phyloP scores from a whole-genome alignment of 345 rosid genomes.

The Moricandia moricandioides region DNA sequence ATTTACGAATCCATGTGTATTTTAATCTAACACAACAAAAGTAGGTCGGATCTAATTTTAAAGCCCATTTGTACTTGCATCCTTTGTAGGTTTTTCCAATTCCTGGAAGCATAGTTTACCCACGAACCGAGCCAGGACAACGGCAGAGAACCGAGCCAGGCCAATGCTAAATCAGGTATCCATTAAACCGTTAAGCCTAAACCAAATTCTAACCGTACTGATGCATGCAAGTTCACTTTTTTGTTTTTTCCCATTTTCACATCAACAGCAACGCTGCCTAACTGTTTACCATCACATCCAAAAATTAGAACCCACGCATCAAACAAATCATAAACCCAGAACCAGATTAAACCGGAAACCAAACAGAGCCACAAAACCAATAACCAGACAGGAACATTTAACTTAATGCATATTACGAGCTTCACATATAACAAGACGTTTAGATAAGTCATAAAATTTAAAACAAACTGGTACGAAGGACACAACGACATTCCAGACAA shows the following conservation, averaged over 20 bases:
- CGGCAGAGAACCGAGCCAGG: neutral
- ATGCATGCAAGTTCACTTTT: neutral
- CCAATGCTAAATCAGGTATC: neutral
- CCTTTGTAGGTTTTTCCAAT: too few relatives aligned
- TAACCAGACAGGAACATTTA: too few relatives aligned
- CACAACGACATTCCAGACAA: too few relatives aligned
- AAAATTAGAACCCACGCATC: neutral
- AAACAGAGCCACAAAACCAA: neutral
- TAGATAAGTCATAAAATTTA: too few relatives aligned
- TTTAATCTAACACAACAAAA: too few relatives aligned
- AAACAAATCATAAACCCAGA: slow-evolving; percentile 2
- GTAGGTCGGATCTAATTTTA: too few relatives aligned
- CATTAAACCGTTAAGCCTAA: neutral
- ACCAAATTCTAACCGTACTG: neutral
- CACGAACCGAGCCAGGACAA: neutral
- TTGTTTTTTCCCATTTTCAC: neutral
- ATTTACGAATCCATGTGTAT: too few relatives aligned
- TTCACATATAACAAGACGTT: too few relatives aligned
- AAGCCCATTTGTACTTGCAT: too few relatives aligned
- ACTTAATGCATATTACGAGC: too few relatives aligned
- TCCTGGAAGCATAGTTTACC: too few relatives aligned
- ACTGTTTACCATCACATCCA: neutral
- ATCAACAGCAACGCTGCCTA: neutral
- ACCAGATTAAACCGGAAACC: neutral
- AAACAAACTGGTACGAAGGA: too few relatives aligned